A percentile compares a stretch with the other conserved stretches of the same genome.
Evolutionary conservation across 1,139 yeast species (phyloP).

Genomic region (Scheffersomyces segobiensis): DNA sequence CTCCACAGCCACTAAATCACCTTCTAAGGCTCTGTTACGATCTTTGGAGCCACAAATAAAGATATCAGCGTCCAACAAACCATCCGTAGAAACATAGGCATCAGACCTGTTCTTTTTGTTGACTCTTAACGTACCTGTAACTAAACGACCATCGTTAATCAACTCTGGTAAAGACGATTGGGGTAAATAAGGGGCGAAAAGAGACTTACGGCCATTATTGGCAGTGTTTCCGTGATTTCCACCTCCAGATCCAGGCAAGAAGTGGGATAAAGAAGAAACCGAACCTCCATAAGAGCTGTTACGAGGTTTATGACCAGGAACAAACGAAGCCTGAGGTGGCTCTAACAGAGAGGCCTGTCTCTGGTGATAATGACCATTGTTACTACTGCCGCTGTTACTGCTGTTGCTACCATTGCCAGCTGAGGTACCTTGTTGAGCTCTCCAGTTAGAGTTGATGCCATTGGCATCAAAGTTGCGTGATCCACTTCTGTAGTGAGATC

Average conservation of each 20-base stretch:
- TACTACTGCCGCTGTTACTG: constrained; percentile 17
- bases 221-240: constrained; percentile 26
- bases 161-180: constrained; percentile 90
- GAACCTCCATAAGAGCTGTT: constrained; percentile 66
- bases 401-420: constrained; percentile 13
- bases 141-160: constrained; percentile 86
- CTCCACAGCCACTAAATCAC: constrained; percentile 95
- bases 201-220: constrained; percentile 66
- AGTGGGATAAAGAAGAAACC: constrained; percentile 56
- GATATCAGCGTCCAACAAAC: constrained; percentile 91
- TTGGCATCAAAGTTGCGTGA: constrained; percentile 58
- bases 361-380: constrained; percentile 15
- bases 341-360: constrained; percentile 36
- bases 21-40: constrained; percentile 95
- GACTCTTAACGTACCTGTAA: constrained; percentile 89
- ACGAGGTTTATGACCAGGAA: constrained; percentile 79
- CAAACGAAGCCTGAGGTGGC: constrained; percentile 53
- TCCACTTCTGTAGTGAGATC: constrained; percentile 54
- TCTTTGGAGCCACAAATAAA: constrained; percentile 99
- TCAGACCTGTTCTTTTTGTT: constrained; percentile 95
- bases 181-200: constrained; percentile 94
- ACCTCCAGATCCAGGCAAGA: constrained; percentile 27
- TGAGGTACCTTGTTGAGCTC: constrained; percentile 37
- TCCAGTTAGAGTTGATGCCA: constrained; percentile 65
- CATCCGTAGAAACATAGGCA: constrained; percentile 96